Base-by-base conservation (phyloP, 768 basidiomycete genomes). In the Suillus plorans region DNA sequence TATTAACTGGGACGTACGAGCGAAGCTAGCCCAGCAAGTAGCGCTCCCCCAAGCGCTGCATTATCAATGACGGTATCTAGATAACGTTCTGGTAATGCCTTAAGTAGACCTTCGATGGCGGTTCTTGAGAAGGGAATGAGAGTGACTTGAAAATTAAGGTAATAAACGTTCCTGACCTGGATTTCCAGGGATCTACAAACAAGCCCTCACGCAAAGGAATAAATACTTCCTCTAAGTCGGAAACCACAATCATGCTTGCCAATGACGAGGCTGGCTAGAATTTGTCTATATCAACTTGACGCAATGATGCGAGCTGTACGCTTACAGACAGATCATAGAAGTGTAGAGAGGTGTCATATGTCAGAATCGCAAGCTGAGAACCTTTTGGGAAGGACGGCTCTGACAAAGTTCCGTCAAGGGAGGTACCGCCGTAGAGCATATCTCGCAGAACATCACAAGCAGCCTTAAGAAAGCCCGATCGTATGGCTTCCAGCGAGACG, bases 181-280 rank as follows among this genome's bases (percentile, higher is more conserved):
- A 89, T 65, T 89, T 85, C 60, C 71, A 66, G 16, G 94, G 90
- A 65, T 92, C 84, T 12, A 90, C 94, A 65, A 98, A 91, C 47
- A 96, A 80, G 3, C 89, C 90, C 6, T 81, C 78, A 22, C 80
- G 80, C 28, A 94, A 74, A 0, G 97, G 97, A 2, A 92, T 76
- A 76, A 96, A 99, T 22, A 95, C 88, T 62, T 99, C 97, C n/a
- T 94, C 90, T 44, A 99, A 77, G 73, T 99, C 97, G 1, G 92
- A 80, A 10, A 98, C 85, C 52, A 99, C 85, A 52, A 96, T 80
- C 82, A 96, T 90, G 42, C 82, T 82, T 2, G 86, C 82, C 69
- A 81, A 78, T 42, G 76, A 72, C 84, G 79, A 70, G 80, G 77
- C 81, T 84, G 66, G 66, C 57, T 61, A 66, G 42, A 56, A 57